Evolutionary conservation across 1,284 basidiomycete genomes (phyloP), one percentile per base, ranked within the genome.

Genomic region (Chalciporus sp.): DNA sequence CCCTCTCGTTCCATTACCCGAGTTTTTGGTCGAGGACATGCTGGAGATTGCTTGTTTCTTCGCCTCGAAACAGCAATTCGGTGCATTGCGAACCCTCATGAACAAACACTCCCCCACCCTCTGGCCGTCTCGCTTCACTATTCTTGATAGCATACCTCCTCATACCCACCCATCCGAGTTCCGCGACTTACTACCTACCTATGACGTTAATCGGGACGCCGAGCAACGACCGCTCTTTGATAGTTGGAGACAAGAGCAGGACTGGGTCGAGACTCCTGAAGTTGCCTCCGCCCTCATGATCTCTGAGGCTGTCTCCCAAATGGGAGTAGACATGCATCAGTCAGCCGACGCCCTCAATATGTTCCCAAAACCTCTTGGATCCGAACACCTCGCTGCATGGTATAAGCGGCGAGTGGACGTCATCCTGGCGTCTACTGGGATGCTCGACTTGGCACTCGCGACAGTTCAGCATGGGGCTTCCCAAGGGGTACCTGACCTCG

Each of bases 391-490:
- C 1, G 74, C 82, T 6, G 56, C 69, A 16, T 98, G 93, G 94
- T 97, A 95, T 73, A 79, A 74, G 56, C 60, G 60, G 2, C 85
- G 86, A 29, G 83, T 92, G 26, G 75, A 86, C 41, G 60, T 64
- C 29, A 80, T 94, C 50, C 81, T 94, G 44, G 67, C 75, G 10
- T 75, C 77, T 2, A 86, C 87, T 0, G 93, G 94, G 0, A 82
- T 94, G 71, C 74, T 94, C 29, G 90, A 95, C 62, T 70, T 84
- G 26, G 92, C 94, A 14, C 77, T 97, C 14, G 81, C 84, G 10
- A 78, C 90, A 47, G 81, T 94, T 12, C 94, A 96, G 70, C 87
- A 95, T 61, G 94, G 86, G 5, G 92, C 89, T 7, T 87, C 93
- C 9, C 83, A 85, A 59, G 90, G 88, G 17, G 78, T 96, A 7